Base-by-base conservation (phyloP, 2,329 filamentous ascomycete species). In the Fusarium pseudograminearum region DNA sequence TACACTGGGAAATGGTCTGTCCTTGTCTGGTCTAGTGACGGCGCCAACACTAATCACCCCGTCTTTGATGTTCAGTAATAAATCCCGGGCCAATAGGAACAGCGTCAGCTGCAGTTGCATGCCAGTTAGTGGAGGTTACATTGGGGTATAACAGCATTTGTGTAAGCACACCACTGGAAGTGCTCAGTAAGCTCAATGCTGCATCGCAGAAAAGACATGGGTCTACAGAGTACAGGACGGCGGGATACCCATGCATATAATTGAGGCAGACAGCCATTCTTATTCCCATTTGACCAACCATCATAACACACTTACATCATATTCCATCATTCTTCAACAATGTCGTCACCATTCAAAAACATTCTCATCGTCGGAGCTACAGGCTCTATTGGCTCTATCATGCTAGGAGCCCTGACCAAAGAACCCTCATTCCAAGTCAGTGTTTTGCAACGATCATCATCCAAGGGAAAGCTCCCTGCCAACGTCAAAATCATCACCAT, bases 311-410 rank as follows among this genome's bases (percentile, higher is more conserved):
- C 5, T 2, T 5, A 5, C 5, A 14, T 22, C 14, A 9, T 22
- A 30, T 26, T n/a, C 2, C 9, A 18, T 15, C 16, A 9, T 48
- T 7, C 4, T 10, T 1, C 6, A 3, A 6, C 33, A 4, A 61
- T 61, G 59, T 40, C 45, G 22, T 61, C 59, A 0, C 59, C 59
- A 3, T 62, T 61, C 7, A 62, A 4, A 7, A 62, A 34, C 10
- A 61, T 62, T 3, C n/a, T 62, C 3, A 33, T 61, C 3, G 33
- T 62, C 1, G 59, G 59, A 0, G 59, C 22, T 1, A 61, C 45
- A 3, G 59, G 59, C 6, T 62, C 59, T 1, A 62, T 62, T 0
- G 59, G 59, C 3, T 9, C 15, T 11, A 54, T 61, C 4, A 61
- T 62, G 26, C 22, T 61, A 4, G 18, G 45, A 2, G 57, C 59